phyloP scores from a whole-genome alignment of 495 filamentous ascomycete genomes.

The Pyrenula massariospora region DNA sequence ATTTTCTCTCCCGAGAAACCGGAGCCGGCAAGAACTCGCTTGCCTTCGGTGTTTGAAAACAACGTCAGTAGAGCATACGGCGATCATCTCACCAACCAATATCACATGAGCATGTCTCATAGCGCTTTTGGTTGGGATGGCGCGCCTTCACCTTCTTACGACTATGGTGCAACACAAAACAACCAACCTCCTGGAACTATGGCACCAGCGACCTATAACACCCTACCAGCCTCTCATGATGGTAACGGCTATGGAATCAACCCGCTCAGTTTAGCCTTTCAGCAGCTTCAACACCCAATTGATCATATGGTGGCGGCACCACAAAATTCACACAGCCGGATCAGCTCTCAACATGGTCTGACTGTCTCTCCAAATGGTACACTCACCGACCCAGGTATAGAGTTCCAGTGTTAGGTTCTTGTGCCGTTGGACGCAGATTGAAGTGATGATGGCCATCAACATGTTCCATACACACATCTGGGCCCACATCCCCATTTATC shows the following conservation, averaged over 20 bases:
- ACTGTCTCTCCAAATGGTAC: slow-evolving; percentile 20
- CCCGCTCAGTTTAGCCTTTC: neutral
- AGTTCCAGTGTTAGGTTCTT: neutral
- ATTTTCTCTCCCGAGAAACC: neutral
- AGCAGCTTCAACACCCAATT: slow-evolving; percentile 2
- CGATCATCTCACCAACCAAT: neutral
- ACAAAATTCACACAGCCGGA: slow-evolving; percentile 4
- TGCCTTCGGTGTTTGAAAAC: neutral
- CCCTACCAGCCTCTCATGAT: neutral
- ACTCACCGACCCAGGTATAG: slow-evolving; percentile 13
- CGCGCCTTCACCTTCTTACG: neutral
- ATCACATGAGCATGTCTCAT: neutral
- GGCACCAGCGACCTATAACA: neutral
- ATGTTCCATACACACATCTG: too few relatives aligned
- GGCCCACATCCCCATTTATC: too few relatives aligned
- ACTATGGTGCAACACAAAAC: neutral
- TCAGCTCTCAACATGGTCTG: neutral
- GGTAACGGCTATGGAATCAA: neutral
- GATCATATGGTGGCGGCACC: slow-evolving; percentile 1
- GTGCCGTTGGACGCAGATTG: too few relatives aligned
- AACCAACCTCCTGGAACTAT: neutral
- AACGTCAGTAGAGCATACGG: neutral
- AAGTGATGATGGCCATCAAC: too few relatives aligned
- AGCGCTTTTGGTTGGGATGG: neutral
- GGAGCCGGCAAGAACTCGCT: neutral